Evolutionary conservation across 371 early-diverging fungal genomes (phyloP).

Genomic region (Lichtheimia ramosa): DNA sequence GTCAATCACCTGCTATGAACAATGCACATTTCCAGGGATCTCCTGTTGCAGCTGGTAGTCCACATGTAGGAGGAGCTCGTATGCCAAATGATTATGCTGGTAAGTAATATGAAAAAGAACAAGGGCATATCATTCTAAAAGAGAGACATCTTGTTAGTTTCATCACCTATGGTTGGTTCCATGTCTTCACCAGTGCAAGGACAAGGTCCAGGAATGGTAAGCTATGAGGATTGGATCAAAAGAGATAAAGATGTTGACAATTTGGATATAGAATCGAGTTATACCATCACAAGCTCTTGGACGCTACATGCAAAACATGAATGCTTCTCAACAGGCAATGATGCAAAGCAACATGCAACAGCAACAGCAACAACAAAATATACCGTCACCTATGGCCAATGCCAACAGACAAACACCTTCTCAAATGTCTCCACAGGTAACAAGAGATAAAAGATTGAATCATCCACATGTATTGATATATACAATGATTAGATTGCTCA

Average conservation of each 20-base stretch:
- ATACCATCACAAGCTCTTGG: slow-evolving; percentile 41
- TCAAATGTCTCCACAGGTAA: slow-evolving; percentile 23
- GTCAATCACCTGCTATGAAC: slow-evolving; percentile 44
- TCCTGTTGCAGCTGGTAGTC: slow-evolving; percentile 32
- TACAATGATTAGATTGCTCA: neutral
- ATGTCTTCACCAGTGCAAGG: slow-evolving; percentile 31
- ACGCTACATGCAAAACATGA: slow-evolving; percentile 34
- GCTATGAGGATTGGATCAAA: neutral
- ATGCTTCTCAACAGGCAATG: slow-evolving; percentile 19
- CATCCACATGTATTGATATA: neutral
- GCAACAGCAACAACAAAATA: neutral
- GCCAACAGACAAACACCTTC: slow-evolving; percentile 23
- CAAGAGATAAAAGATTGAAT: neutral
- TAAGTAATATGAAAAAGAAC: slow-evolving; percentile 7
- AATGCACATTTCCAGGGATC: slow-evolving; percentile 34
- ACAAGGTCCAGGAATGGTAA: slow-evolving; percentile 27
- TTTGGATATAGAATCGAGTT: slow-evolving; percentile 21
- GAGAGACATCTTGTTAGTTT: slow-evolving; percentile 3
- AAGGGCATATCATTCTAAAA: neutral
- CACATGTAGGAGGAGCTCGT: slow-evolving; percentile 27
- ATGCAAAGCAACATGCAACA: slow-evolving; percentile 10
- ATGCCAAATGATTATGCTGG: slow-evolving; percentile 33
- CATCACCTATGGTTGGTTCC: slow-evolving; percentile 31
- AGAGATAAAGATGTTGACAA: neutral
- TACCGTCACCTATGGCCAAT: slow-evolving; percentile 19